Base-by-base conservation (phyloP, 768 basidiomycete genomes). In the Galerina marginata region DNA sequence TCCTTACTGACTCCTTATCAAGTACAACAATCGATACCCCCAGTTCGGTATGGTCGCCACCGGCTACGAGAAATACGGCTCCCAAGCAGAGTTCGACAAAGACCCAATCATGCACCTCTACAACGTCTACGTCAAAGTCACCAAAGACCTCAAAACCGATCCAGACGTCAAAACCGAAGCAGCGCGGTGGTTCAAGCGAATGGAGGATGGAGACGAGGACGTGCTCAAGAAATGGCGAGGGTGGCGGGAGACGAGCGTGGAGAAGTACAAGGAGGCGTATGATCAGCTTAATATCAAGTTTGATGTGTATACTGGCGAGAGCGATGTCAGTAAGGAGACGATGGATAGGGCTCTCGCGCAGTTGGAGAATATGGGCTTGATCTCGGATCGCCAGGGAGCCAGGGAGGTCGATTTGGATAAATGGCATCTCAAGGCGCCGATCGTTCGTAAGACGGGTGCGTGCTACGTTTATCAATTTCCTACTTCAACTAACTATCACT, bases 101-200 rank as follows among this genome's bases (percentile, higher is more conserved):
- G 91, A 99, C 70, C 88, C 96, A 2, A 97, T 99, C 77, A 94
- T 94, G 69, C 96, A 99, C 71, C 81, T 99, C 4, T 95, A 92
- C 71, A 86, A 96, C 36, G 86, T 99, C 49, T 99, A 99, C 73
- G 95, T 99, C 75, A 88, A 93, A 75, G 89, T 99, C 65, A 96
- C 91, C 83, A 85, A 86, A 59, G 96, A 95, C 50, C 91, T 90
- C 2, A 89, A 90, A 12, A 65, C 76, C 0, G 88, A 93, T 67
- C 86, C 90, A 0, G 71, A 79, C 25, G 91, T 92, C 71, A 93
- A 90, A 75, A 81, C 75, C 6, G 85, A 88, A 51, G 94, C 94
- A 0, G 92, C 91, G 0, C 79, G 83, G 49, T 95, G 92, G 84
- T 99, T 99, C 82, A 94, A 89, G 74, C 89, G 88, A 10, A 96